These are phyloP conservation scores for Geosmithia flava DNA, from an alignment of 2,329 filamentous ascomycete species.

Conservation along the genomic window DNA sequence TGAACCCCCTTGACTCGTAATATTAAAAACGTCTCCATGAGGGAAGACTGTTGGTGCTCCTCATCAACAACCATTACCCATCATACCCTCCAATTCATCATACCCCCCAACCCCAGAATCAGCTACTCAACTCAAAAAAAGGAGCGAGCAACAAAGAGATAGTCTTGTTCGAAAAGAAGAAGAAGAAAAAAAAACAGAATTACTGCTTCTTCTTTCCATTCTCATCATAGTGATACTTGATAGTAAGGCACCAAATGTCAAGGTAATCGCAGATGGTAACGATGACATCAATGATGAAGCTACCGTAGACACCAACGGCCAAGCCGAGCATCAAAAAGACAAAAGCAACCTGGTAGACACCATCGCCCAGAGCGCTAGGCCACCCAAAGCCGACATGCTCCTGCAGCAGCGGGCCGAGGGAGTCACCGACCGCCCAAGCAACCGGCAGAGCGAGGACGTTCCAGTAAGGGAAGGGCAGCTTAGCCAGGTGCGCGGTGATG, in stretches of 20 bases:
- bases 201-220: slow-evolving; percentile 4
- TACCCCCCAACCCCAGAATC: too few relatives aligned
- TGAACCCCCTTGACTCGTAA: too few relatives aligned
- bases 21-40: too few relatives aligned
- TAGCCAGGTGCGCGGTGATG: slow-evolving; percentile 86
- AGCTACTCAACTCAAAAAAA: too few relatives aligned
- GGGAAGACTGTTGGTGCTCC: too few relatives aligned
- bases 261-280: slow-evolving; percentile 96
- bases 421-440: slow-evolving; percentile 67
- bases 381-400: slow-evolving; percentile 52
- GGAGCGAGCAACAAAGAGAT: too few relatives aligned
- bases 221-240: slow-evolving; percentile 62
- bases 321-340: slow-evolving; percentile 80
- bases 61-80: too few relatives aligned
- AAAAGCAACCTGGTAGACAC: slow-evolving; percentile 81
- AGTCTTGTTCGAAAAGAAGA: too few relatives aligned
- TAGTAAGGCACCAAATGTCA: slow-evolving; percentile 96
- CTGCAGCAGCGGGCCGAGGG: slow-evolving; percentile 57
- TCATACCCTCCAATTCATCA: too few relatives aligned
- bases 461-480: slow-evolving; percentile 77
- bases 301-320: slow-evolving; percentile 85
- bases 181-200: too few relatives aligned
- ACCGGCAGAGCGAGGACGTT: slow-evolving; percentile 77
- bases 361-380: slow-evolving; percentile 63
- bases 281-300: slow-evolving; percentile 94